A percentile compares a stretch with the other conserved stretches of the same genome.
Conservation (phyloP, 1,284 basidiomycete species). For the Ceratobasidium sp. region DNA sequence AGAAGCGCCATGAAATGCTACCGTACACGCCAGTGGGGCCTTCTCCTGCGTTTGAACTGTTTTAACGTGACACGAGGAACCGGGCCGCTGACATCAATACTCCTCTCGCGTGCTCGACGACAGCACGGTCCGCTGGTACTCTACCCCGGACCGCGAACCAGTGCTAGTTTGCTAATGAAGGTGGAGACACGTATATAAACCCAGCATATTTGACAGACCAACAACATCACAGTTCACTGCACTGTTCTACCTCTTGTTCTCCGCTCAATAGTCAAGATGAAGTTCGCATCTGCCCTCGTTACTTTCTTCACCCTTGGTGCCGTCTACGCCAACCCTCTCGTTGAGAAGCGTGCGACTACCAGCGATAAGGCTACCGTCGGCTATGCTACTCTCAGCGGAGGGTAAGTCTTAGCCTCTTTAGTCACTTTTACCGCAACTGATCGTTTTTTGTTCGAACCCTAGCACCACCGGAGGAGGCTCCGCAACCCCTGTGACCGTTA, state of each 20-base stretch:
- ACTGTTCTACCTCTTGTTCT: slow-evolving; percentile 8
- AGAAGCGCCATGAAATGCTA: slow-evolving; percentile 2
- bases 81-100: slow-evolving; percentile 14
- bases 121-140: slow-evolving; percentile 14
- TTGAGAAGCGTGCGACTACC: slow-evolving; percentile 30
- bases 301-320: slow-evolving; percentile 22
- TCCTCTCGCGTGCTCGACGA: not conserved
- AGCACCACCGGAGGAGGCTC: slow-evolving; percentile 43
- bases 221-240: slow-evolving; percentile 14
- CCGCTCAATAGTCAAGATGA: slow-evolving; percentile 35
- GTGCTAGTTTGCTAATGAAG: not conserved
- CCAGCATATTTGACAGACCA: not conserved
- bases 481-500: slow-evolving; percentile 56
- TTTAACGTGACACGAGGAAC: not conserved
- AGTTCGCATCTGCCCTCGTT: slow-evolving; percentile 33
- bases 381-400: slow-evolving; percentile 42
- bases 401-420: not conserved
- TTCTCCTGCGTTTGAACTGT: slow-evolving; percentile 14
- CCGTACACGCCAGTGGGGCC: slow-evolving; percentile 18
- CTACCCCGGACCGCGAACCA: slow-evolving; percentile 23
- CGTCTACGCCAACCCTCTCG: slow-evolving; percentile 29
- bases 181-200: not conserved
- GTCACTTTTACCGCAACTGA: no score
- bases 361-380: slow-evolving; percentile 35
- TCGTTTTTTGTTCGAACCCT: not conserved